These are phyloP conservation scores for Noccaea bulbosa DNA, from an alignment of 345 rosid genomes.

Conservation along the genomic window DNA sequence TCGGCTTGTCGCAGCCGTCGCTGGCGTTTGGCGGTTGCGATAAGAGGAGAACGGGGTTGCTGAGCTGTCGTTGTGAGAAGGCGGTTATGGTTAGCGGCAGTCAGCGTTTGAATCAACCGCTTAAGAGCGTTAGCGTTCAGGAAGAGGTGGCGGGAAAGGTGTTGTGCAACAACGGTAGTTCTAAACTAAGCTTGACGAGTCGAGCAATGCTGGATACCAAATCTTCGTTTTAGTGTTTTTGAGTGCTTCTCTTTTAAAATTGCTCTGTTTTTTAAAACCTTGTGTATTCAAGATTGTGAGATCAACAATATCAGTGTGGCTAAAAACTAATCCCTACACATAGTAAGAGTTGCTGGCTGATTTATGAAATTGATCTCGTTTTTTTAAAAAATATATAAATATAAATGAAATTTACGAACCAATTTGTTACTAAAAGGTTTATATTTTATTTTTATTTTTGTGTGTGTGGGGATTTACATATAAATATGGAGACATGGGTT, in stretches of 20 bases:
- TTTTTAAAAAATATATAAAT: too few relatives aligned
- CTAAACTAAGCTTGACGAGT: constrained; percentile 33
- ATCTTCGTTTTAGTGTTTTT: constrained; percentile 24
- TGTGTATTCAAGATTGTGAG: constrained; percentile 26
- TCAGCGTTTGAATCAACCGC: constrained; percentile 31
- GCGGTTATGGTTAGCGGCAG: constrained; percentile 51
- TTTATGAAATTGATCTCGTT: not conserved
- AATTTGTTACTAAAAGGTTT: not conserved
- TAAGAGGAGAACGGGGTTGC: constrained; percentile 45
- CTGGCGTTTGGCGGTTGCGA: constrained; percentile 29
- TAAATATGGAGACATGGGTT: not conserved
- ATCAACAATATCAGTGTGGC: constrained; percentile 5
- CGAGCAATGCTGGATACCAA: constrained; percentile 16
- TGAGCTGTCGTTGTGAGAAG: constrained; percentile 80
- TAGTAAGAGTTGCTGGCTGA: not conserved
- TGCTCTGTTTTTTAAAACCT: constrained; percentile 2
- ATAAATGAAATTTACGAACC: not conserved
- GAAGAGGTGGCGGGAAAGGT: constrained; percentile 27
- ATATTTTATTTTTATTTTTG: not conserved
- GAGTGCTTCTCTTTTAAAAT: not conserved
- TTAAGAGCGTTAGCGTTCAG: constrained; percentile 16
- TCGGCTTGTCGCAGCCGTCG: constrained; percentile 43
- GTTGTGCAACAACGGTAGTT: constrained; percentile 35
- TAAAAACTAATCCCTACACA: not conserved
- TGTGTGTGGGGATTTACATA: too few relatives aligned